Conservation (phyloP, 345 rosid species). For the Aquilaria malaccensis region DNA sequence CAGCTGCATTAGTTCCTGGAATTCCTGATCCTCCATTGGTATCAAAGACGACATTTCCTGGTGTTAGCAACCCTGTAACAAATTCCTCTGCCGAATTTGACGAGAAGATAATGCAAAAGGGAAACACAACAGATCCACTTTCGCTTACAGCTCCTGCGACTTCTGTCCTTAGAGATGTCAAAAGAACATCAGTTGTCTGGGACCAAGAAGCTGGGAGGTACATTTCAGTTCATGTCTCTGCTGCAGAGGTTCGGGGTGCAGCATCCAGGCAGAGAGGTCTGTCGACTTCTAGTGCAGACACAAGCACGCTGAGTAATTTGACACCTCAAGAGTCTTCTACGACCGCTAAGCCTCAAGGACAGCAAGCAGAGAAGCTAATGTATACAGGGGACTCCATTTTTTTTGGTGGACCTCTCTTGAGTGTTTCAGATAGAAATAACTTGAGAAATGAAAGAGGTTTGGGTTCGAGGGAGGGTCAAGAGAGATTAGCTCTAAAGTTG, state of each 20-base stretch:
- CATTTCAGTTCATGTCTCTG: conserved; percentile 67
- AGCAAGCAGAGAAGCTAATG: conserved; percentile 62
- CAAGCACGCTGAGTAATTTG: conserved; percentile 25
- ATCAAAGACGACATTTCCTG: conserved; percentile 30
- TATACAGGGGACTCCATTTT: conserved; percentile 94
- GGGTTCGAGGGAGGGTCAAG: conserved; percentile 49
- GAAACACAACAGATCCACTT: conserved; percentile 47
- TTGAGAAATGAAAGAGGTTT: conserved; percentile 44
- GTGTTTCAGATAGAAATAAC: conserved; percentile 49
- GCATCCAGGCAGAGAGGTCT: conserved; percentile 32
- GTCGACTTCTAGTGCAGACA: conserved; percentile 36
- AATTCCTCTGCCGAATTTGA: conserved; percentile 38
- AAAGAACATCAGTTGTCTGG: conserved; percentile 84
- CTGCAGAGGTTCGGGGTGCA: conserved; percentile 59
- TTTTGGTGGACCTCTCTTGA: conserved; percentile 90
- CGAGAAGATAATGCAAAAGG: conserved; percentile 54
- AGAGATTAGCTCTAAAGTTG: conserved; percentile 45
- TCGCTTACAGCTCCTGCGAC: conserved; percentile 60
- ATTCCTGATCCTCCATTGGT: conserved; percentile 40
- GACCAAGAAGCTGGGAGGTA: conserved; percentile 96
- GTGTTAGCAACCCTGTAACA: conserved; percentile 20
- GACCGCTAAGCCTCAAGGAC: conserved; percentile 31
- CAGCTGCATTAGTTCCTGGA: conserved; percentile 30
- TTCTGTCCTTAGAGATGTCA: conserved; percentile 84
- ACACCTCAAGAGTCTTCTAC: conserved; percentile 44